Percentiles rank a stretch among this genome's conserved stretches.
These are phyloP conservation scores for Exophiala dermatitidis DNA, from an alignment of 2,329 filamentous ascomycete species.

Conservation along the genomic window DNA sequence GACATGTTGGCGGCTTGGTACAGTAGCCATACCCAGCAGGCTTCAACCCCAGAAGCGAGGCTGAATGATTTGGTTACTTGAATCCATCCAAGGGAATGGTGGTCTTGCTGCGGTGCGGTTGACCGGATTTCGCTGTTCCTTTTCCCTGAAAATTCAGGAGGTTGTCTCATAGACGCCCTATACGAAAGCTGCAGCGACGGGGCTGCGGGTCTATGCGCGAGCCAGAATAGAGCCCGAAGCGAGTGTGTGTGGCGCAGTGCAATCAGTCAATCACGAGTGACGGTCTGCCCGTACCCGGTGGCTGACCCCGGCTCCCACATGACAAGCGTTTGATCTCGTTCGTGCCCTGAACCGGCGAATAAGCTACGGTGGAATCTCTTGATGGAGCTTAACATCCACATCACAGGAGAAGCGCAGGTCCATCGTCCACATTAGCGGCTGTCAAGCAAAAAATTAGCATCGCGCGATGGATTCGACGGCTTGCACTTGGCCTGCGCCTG, in stretches of 20 bases:
- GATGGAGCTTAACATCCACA: slow-evolving; percentile 10
- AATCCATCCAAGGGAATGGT: no score
- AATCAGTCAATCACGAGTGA: slow-evolving; percentile 19
- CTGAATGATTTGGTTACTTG: no score
- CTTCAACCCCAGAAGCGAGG: not conserved
- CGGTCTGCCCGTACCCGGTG: slow-evolving; percentile 7
- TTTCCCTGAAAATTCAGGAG: not conserved
- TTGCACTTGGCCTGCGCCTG: not conserved
- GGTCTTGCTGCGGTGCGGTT: no score
- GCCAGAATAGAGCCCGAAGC: slow-evolving; percentile 4
- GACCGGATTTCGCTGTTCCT: not conserved
- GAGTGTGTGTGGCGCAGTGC: slow-evolving; percentile 5
- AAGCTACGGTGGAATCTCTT: not conserved
- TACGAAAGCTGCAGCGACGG: not conserved
- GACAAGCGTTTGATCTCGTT: slow-evolving; percentile 11
- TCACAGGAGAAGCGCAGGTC: not conserved
- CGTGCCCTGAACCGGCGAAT: slow-evolving; percentile 9
- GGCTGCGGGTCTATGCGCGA: not conserved
- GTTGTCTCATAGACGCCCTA: not conserved
- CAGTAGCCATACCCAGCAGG: not conserved
- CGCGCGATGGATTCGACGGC: not conserved
- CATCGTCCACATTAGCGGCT: not conserved
- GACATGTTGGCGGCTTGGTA: not conserved
- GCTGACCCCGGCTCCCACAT: slow-evolving; percentile 11
- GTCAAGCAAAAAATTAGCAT: not conserved